phyloP scores from a whole-genome alignment of 495 filamentous ascomycete genomes.

The Delitschia confertaspora region DNA sequence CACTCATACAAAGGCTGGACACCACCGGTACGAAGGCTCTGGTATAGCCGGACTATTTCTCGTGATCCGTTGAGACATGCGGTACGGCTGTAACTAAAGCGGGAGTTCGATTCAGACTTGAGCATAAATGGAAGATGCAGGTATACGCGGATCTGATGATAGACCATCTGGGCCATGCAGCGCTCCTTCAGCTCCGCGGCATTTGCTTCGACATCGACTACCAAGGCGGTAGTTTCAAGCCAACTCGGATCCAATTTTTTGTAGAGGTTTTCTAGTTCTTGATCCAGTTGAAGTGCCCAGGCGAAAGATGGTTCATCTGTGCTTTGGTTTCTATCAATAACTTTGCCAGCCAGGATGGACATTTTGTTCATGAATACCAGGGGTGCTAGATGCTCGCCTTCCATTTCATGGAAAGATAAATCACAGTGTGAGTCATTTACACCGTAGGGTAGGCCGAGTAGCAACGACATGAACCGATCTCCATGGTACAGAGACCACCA shows the following conservation, averaged over 20 bases:
- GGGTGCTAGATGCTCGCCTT: conserved; percentile 25
- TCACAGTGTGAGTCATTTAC: conserved; percentile 36
- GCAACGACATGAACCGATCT: conserved; percentile 42
- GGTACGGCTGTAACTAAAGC: conserved; percentile 36
- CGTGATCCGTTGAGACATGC: conserved; percentile 43
- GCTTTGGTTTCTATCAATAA: conserved; percentile 46
- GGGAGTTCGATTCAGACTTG: conserved; percentile 38
- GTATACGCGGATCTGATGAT: conserved; percentile 39
- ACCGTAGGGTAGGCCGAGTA: conserved; percentile 45
- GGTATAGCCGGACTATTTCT: conserved; percentile 40
- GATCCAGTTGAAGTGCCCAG: conserved; percentile 41
- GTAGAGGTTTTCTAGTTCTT: conserved; percentile 40
- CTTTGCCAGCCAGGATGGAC: conserved; percentile 40
- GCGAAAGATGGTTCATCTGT: conserved; percentile 35
- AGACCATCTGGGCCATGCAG: conserved; percentile 41
- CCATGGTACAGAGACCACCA: conserved; percentile 41
- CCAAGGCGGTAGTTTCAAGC: conserved; percentile 21
- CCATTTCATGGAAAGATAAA: conserved; percentile 20
- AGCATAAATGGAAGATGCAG: conserved; percentile 51
- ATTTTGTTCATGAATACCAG: conserved; percentile 29
- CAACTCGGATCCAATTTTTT: conserved; percentile 35
- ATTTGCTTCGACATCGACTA: conserved; percentile 18
- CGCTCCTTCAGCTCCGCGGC: conserved; percentile 31
- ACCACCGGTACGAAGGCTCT: conserved; percentile 34
- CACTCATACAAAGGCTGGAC: conserved; percentile 38